These are phyloP conservation scores for Calophaca sinica DNA, from an alignment of 306 rosid species.

Conservation along the genomic window DNA sequence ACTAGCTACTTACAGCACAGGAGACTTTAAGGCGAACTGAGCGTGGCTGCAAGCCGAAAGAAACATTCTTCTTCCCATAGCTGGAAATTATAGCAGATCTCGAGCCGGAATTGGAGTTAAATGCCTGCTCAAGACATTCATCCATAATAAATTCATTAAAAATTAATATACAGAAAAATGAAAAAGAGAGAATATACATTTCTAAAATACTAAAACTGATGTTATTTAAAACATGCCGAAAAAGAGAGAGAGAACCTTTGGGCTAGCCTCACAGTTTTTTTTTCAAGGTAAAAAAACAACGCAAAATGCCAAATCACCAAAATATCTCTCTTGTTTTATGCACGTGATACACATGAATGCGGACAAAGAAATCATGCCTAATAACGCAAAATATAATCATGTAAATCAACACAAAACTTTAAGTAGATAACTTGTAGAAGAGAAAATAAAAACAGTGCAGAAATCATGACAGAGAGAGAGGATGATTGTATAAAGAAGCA, in stretches of 20 bases:
- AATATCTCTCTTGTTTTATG: not conserved
- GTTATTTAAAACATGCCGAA: no score
- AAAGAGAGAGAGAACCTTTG: no score
- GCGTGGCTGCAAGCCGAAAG: conserved; percentile 47
- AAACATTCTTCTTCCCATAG: conserved; percentile 54
- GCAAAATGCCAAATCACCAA: no score
- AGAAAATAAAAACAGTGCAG: not conserved
- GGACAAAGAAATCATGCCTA: not conserved
- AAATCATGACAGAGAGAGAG: not conserved
- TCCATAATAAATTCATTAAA: not conserved
- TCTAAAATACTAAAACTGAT: not conserved
- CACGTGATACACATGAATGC: not conserved
- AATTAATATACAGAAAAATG: not conserved
- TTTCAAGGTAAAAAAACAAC: no score
- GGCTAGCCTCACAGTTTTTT: no score
- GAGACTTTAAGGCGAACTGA: conserved; percentile 52
- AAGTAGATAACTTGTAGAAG: not conserved
- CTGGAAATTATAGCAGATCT: conserved; percentile 45
- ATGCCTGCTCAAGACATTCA: conserved; percentile 54
- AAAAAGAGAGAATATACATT: not conserved
- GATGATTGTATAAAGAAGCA: not conserved
- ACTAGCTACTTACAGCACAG: conserved; percentile 62
- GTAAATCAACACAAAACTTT: not conserved
- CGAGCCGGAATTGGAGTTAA: conserved; percentile 34
- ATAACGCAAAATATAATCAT: not conserved